These are phyloP conservation scores for Herpetomonas muscarum DNA, from an alignment of 208 protist genomes.

Conservation along the genomic window DNA sequence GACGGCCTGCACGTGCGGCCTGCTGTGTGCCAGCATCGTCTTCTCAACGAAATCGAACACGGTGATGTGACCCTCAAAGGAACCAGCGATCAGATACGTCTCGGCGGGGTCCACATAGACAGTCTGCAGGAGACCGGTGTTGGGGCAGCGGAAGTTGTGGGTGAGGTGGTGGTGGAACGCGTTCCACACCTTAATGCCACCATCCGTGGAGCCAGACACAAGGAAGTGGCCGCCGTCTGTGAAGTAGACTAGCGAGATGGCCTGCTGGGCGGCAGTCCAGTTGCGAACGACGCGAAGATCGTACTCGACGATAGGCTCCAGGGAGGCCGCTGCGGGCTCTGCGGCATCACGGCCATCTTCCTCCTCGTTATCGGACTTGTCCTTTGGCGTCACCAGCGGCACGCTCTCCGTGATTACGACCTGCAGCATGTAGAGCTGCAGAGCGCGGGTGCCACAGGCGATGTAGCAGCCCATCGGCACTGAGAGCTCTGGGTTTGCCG, in stretches of 20 bases:
- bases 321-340: background rate
- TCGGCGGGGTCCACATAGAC: constrained; percentile 60
- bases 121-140: constrained; percentile 51
- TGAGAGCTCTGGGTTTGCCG: constrained; percentile 9
- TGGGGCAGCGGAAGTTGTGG: constrained; percentile 73
- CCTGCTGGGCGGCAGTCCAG: constrained; percentile 87
- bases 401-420: background rate
- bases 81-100: constrained; percentile 61
- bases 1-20: constrained; percentile 80
- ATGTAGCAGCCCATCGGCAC: constrained; percentile 69
- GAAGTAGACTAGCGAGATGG: constrained; percentile 80
- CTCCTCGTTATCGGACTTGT: constrained; percentile 10
- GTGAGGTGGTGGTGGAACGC: constrained; percentile 88
- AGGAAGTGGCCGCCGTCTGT: constrained; percentile 61
- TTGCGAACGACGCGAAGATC: constrained; percentile 36
- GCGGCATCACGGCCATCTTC: background rate
- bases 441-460: constrained; percentile 66
- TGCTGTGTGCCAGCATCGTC: constrained; percentile 33
- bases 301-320: constrained; percentile 17
- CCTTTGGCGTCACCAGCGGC: background rate
- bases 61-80: constrained; percentile 80
- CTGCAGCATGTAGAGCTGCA: constrained; percentile 77
- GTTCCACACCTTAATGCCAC: constrained; percentile 85
- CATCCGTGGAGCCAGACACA: constrained; percentile 78
- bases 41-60: constrained; percentile 83